Evolutionary conservation across 352 stramenopile species (phyloP), one percentile per base, ranked within the genome.

Genomic region (Blastocystis sp.): DNA sequence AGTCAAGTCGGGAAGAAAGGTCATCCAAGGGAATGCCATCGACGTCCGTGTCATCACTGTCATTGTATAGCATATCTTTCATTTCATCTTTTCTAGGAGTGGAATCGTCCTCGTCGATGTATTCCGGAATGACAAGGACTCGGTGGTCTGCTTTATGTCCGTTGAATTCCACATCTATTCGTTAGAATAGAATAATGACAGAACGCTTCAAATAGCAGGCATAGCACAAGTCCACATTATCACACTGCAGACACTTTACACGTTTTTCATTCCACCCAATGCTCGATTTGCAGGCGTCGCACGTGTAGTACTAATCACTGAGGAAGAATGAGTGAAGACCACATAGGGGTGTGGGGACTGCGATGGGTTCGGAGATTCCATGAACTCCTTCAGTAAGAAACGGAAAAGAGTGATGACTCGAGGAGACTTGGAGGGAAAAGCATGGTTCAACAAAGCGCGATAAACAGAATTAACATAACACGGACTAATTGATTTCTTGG

Each of bases 401-500:
- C 17, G 64, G 11, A 71, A 28, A 17, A 71, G 23, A 71, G 17
- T 21, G n/a, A 43, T 34, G 11, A 21, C 11, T 60, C 23, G 28
- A 23, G n/a, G 40, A 77, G 10, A 10, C 14, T 56, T 77, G 28
- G 11, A 77, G 11, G 28, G 66, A 77, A 77, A 60, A 40, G 34
- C n/a, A 40, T 71, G 19, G 28, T 17, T 14, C 19, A 19, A 71
- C 11, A 14, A 71, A 71, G 23, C 64, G 23, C 28, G 34, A 21
- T 28, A 43, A 71, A 71, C 10, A 70, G 23, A 43, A 28, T 28
- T 19, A 34, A 11, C 11, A 70, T 34, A 34, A 78, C 17, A 78
- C 40, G 70, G 4, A 41, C 70, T 86, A 86, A 38, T 79, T 86
- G 14, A 86, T 11, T 67, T 86, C 76, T 56, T 96, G 92, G 92